Evolutionary conservation across 768 basidiomycete species (phyloP).

Genomic region (Gymnopilus junonius): DNA sequence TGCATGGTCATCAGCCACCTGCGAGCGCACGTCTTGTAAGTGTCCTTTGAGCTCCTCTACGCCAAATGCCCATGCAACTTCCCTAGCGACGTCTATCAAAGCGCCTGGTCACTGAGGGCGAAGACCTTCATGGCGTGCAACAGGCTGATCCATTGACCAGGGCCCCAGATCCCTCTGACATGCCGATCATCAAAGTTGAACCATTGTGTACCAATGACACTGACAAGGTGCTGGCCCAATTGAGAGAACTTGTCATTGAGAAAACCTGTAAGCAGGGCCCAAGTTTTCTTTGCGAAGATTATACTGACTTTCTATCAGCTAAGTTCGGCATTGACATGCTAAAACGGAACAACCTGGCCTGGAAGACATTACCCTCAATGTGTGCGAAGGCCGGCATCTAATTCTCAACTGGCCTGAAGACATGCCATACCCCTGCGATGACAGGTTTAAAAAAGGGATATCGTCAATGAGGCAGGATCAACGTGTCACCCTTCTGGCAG

Average conservation of each 20-base stretch:
- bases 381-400: constrained; percentile 1
- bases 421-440: constrained; percentile 4
- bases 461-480: background rate
- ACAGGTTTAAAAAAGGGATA: background rate
- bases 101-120: background rate
- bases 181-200: background rate
- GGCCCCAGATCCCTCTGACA: background rate
- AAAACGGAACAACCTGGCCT: background rate
- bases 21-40: constrained; percentile 12
- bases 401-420: constrained; percentile 12
- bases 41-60: background rate
- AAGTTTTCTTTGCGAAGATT: background rate
- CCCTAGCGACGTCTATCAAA: constrained; percentile 7
- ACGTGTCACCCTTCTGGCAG: background rate
- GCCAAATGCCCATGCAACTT: background rate
- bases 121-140: background rate
- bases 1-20: background rate
- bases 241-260: constrained; percentile 1
- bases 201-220: background rate
- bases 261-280: background rate
- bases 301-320: background rate
- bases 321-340: background rate
- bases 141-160: background rate
- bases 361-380: background rate
- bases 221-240: background rate